Evolutionary conservation across 805 yeast species (phyloP), one percentile per base, ranked within the genome.

Genomic region (Candida saitoana): DNA sequence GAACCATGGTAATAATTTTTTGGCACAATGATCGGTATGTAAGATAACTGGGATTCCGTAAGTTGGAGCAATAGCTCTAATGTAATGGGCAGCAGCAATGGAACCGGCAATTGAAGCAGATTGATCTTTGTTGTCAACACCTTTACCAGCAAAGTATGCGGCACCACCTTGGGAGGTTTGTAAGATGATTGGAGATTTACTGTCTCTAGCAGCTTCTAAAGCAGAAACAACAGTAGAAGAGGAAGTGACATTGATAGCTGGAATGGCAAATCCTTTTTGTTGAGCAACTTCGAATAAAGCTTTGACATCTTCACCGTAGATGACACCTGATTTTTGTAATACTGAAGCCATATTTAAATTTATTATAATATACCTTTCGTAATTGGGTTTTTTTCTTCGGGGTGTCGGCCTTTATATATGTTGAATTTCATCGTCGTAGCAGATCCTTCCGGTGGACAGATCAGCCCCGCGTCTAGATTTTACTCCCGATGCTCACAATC

Each of bases 81-180:
- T 84, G 81, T 85, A 93, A 78, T 87, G 96, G 52, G 96, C 99
- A 63, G 97, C 98, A 59, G 99, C 96, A 63, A 93, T 66, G 63
- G 96, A 73, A 72, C 99, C 99, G 46, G 82, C 83, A 71, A 93
- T 87, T 49, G 98, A 84, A 48, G 98, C 99, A 61, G 75, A 74
- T 77, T 93, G 98, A 77, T 87, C 84, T 60, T 77, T 77, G 86
- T 93, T 93, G 68, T 79, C 77, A 57, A 93, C 89, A 76, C 98
- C 99, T 82, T 93, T 93, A 76, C 99, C 99, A 52, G 99, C 99
- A 68, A 93, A 93, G 87, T 82, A 93, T 51, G 98, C 98, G 56
- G 99, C 96, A 79, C 99, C 99, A 77, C 99, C 99, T 72, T 93
- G 89, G 48, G 98, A 91, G 57, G 91, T 82, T 76, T 93, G 99